Evolutionary conservation across 805 yeast species (phyloP).

Genomic region (Starmerella sirachaensis): DNA sequence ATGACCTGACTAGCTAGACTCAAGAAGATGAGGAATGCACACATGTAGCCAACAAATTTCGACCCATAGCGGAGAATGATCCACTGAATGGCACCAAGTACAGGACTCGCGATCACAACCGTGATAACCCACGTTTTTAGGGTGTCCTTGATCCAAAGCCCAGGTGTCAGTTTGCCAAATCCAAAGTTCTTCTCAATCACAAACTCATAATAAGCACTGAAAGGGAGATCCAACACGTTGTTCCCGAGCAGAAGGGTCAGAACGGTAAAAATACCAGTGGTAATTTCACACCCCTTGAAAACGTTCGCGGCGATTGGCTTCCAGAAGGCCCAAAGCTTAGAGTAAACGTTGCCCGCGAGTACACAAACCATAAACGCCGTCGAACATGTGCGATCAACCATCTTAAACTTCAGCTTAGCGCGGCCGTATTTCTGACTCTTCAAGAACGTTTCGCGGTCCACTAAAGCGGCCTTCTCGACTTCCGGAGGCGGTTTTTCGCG

Average conservation of each 20-base stretch:
- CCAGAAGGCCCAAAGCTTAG: slow-evolving; percentile 47
- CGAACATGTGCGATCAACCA: slow-evolving; percentile 41
- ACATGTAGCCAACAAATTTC: slow-evolving; percentile 66
- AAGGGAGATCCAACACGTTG: slow-evolving; percentile 50
- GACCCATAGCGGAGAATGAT: slow-evolving; percentile 73
- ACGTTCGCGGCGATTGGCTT: slow-evolving; percentile 10
- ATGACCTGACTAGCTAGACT: slow-evolving; percentile 66
- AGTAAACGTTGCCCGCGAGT: slow-evolving; percentile 45
- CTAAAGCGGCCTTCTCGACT: slow-evolving; percentile 50
- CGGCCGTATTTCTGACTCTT: slow-evolving; percentile 69
- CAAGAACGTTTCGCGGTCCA: slow-evolving; percentile 59
- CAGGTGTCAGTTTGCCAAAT: slow-evolving; percentile 71
- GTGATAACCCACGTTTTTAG: slow-evolving; percentile 48
- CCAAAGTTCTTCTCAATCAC: slow-evolving; percentile 88
- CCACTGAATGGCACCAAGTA: slow-evolving; percentile 62
- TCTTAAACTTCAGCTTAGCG: slow-evolving; percentile 62
- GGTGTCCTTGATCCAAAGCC: slow-evolving; percentile 61
- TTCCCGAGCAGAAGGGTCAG: slow-evolving; percentile 32
- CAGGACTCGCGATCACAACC: slow-evolving; percentile 54
- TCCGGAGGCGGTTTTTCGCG: slow-evolving; percentile 46
- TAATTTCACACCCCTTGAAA: slow-evolving; percentile 32
- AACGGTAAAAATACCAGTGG: slow-evolving; percentile 3
- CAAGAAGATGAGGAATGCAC: slow-evolving; percentile 56
- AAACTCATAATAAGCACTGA: slow-evolving; percentile 64
- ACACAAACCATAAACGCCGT: slow-evolving; percentile 28